Conservation (phyloP, 2,329 filamentous ascomycete genomes). For the Alternaria infectoria region DNA sequence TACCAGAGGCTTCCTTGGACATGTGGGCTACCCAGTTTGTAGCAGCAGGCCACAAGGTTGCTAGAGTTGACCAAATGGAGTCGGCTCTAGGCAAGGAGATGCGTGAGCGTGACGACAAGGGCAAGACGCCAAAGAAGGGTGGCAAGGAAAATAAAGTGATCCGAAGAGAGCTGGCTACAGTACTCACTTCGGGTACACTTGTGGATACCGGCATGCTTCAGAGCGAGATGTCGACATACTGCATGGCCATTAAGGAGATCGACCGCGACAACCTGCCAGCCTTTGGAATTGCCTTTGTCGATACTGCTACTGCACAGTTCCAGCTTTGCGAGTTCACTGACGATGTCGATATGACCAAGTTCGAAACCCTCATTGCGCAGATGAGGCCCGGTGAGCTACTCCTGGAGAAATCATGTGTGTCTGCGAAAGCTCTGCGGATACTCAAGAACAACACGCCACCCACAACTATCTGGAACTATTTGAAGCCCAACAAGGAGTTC, state of each 20-base stretch:
- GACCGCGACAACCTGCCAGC: conserved; percentile 75
- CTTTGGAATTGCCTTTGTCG: conserved; percentile 92
- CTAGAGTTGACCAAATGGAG: conserved; percentile 94
- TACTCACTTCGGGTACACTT: conserved; percentile 89
- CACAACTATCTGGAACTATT: conserved; percentile 92
- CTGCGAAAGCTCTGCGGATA: conserved; percentile 87
- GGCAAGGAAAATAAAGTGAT: conserved; percentile 86
- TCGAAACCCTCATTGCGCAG: conserved; percentile 95
- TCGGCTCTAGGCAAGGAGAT: conserved; percentile 96
- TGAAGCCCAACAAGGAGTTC: conserved; percentile 88
- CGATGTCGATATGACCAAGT: conserved; percentile 91
- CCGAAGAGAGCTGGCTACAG: conserved; percentile 84
- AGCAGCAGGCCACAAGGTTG: conserved; percentile 96
- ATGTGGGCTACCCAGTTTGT: conserved; percentile 99
- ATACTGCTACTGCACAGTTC: conserved; percentile 95
- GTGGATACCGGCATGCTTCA: conserved; percentile 97
- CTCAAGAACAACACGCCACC: conserved; percentile 94
- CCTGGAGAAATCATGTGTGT: conserved; percentile 81
- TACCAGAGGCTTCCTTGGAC: conserved; percentile 93
- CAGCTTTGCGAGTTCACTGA: conserved; percentile 91
- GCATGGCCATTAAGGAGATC: conserved; percentile 83
- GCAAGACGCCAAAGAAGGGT: conserved; percentile 56
- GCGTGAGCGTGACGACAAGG: conserved; percentile 79
- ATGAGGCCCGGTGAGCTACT: conserved; percentile 86
- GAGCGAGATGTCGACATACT: conserved; percentile 96